These are phyloP conservation scores for Ehretia macrophylla DNA, from an alignment of 257 asterid species.

Conservation along the genomic window DNA sequence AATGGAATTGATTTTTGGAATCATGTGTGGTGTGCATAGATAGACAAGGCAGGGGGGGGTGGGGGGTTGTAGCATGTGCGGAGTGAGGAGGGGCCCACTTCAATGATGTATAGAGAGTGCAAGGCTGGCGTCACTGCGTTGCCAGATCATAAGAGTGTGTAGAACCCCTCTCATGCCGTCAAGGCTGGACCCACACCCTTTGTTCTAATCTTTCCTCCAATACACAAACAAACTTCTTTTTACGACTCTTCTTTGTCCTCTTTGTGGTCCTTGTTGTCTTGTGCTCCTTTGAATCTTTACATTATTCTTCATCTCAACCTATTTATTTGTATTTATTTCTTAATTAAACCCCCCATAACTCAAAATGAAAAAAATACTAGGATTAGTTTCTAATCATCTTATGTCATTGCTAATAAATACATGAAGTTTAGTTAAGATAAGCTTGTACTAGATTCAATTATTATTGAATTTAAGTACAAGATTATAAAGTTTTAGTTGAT, in stretches of 20 bases:
- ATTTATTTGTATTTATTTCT: too few relatives aligned
- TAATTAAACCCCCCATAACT: too few relatives aligned
- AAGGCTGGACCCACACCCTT: slow-evolving; percentile 35
- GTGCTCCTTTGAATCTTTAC: slow-evolving; percentile 9
- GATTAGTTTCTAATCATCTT: too few relatives aligned
- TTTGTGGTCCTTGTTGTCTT: slow-evolving; percentile 53
- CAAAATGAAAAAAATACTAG: too few relatives aligned
- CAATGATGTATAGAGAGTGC: slow-evolving; percentile 72
- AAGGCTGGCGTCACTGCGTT: slow-evolving; percentile 85
- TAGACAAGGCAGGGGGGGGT: slow-evolving; percentile 82
- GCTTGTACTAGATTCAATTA: not conserved
- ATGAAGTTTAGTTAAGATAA: not conserved
- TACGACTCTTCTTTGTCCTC: slow-evolving; percentile 17
- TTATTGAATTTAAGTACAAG: not conserved
- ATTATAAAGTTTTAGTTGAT: slow-evolving; percentile 9
- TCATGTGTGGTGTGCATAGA: slow-evolving; percentile 39
- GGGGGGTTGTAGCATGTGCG: too few relatives aligned
- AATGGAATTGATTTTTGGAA: slow-evolving; percentile 20
- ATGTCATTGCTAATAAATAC: too few relatives aligned
- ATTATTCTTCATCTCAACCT: too few relatives aligned
- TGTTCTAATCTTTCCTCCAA: slow-evolving; percentile 13
- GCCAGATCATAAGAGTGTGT: slow-evolving; percentile 72
- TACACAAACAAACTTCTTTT: not conserved
- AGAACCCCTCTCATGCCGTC: slow-evolving; percentile 12
- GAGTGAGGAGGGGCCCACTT: slow-evolving; percentile 40